Evolutionary conservation across 2,329 filamentous ascomycete species (phyloP).

Genomic region (Arachnomyces sp.): DNA sequence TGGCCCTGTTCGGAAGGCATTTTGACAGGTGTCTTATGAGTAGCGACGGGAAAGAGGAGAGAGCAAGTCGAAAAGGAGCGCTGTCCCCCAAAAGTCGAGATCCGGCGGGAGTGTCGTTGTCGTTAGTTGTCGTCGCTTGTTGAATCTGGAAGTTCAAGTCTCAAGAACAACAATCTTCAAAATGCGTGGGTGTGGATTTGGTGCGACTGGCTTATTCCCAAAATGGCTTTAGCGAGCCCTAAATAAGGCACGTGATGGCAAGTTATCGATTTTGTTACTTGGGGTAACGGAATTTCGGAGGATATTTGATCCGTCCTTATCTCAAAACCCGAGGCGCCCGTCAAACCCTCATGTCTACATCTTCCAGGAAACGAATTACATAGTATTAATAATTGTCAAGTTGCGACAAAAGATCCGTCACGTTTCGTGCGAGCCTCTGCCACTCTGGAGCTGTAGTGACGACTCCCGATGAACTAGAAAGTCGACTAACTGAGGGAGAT

Average conservation of each 20-base stretch:
- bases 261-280: not conserved
- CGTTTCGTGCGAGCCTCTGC: too few relatives aligned
- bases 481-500: too few relatives aligned
- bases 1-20: conserved; percentile 85
- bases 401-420: too few relatives aligned
- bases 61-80: conserved; percentile 34
- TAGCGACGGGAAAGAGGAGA: conserved; percentile 30
- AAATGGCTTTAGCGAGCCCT: not conserved
- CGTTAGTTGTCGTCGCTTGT: conserved; percentile 11
- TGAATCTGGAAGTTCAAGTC: conserved; percentile 2
- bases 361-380: too few relatives aligned
- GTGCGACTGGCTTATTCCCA: not conserved
- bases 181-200: conserved; percentile 8
- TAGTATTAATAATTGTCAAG: too few relatives aligned
- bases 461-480: too few relatives aligned
- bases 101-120: too few relatives aligned
- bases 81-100: conserved; percentile 31
- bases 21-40: conserved; percentile 51
- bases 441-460: too few relatives aligned
- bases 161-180: conserved; percentile 1
- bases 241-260: conserved; percentile 7
- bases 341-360: too few relatives aligned
- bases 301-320: too few relatives aligned
- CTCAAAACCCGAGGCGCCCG: too few relatives aligned
- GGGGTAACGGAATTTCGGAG: not conserved